A percentile compares a stretch with the other conserved stretches of the same genome.
These are phyloP conservation scores for Paraconiothyrium brasiliense DNA, from an alignment of 2,329 filamentous ascomycete genomes.

Conservation along the genomic window DNA sequence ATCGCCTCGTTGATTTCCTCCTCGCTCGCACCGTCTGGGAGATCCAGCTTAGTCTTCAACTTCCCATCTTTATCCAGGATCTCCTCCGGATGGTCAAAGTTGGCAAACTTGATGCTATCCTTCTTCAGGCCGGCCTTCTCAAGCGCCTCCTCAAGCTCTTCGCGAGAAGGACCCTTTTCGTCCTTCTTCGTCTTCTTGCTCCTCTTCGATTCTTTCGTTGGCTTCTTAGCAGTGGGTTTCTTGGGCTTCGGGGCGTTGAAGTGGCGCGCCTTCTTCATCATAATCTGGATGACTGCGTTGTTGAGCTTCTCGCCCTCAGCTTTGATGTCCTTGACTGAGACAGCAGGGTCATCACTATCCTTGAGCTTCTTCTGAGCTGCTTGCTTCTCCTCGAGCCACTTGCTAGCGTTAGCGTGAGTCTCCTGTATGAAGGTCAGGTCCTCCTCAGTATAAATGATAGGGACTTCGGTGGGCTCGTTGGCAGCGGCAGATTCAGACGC, in stretches of 20 bases:
- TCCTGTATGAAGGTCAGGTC: conserved; percentile 75
- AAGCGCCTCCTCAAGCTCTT: conserved; percentile 41
- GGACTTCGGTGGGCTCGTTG: conserved; percentile 39
- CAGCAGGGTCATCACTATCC: conserved; percentile 77
- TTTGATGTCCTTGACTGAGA: conserved; percentile 73
- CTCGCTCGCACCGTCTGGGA: conserved; percentile 43
- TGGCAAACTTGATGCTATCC: conserved; percentile 36
- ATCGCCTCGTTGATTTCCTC: conserved; percentile 59
- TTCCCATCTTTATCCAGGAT: conserved; percentile 31
- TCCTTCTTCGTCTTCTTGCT: conserved; percentile 43
- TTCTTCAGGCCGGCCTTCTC: conserved; percentile 43
- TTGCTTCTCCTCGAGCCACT: conserved; percentile 80
- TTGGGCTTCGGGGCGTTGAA: conserved; percentile 52
- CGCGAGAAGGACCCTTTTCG: conserved; percentile 38
- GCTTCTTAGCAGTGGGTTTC: conserved; percentile 35
- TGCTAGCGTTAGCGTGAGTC: conserved; percentile 68
- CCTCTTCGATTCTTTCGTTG: conserved; percentile 42
- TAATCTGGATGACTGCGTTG: conserved; percentile 73
- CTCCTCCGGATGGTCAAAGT: conserved; percentile 30
- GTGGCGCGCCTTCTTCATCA: conserved; percentile 65
- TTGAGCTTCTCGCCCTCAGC: conserved; percentile 75
- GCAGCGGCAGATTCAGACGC: conserved; percentile 42
- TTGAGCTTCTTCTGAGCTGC: conserved; percentile 75
- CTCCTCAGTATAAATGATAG: conserved; percentile 72
- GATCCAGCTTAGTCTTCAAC: conserved; percentile 36